Base-by-base conservation (phyloP, 441 rosid species). In the Arabidopsis hybrid region DNA sequence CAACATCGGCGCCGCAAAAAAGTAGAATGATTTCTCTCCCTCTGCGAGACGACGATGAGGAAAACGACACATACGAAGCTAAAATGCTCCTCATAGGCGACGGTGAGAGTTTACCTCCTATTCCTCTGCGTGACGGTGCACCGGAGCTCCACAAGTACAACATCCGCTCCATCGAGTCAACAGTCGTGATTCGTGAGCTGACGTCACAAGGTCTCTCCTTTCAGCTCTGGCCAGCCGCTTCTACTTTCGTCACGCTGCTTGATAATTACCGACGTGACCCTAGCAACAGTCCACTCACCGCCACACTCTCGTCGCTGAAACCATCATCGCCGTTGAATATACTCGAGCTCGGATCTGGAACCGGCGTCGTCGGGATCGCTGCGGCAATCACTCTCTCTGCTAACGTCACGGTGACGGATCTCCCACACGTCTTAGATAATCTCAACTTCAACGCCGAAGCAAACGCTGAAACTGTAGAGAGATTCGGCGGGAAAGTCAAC, bases 341-440 rank as follows among this genome's bases (percentile, higher is more conserved):
- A 63, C 87, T 94, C 29, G 97, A 94, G 90, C 86, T 94, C 14
- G 98, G 97, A 2, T 91, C 97, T 14, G 97, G 96, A 60, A 90
- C 97, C 1, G 97, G 97, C n/a, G 81, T 88, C 36, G 92, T 88
- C 11, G 97, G 98, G 38, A 85, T 92, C 39, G 89, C 94, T 0
- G 89, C 92, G 0, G 97, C 96, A 0, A 74, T 72, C 9, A 78
- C 86, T 10, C 89, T 95, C 1, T 76, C 87, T 2, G 95, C 97
- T 62, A 62, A 81, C 14, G 94, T 90, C 47, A 89, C 90, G 9
- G 91, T 91, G 68, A 95, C 99, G 11, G 97, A 95, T 85, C 85
- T 92, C 68, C 97, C 97, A 1, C 91, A 88, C 83, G 97, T 92
- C 46, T 77, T 88, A 11, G 81, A 88, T 13, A 95, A 95, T 77